phyloP scores from a whole-genome alignment of 352 stramenopile species.

The Chrysophaeum taylorii region DNA sequence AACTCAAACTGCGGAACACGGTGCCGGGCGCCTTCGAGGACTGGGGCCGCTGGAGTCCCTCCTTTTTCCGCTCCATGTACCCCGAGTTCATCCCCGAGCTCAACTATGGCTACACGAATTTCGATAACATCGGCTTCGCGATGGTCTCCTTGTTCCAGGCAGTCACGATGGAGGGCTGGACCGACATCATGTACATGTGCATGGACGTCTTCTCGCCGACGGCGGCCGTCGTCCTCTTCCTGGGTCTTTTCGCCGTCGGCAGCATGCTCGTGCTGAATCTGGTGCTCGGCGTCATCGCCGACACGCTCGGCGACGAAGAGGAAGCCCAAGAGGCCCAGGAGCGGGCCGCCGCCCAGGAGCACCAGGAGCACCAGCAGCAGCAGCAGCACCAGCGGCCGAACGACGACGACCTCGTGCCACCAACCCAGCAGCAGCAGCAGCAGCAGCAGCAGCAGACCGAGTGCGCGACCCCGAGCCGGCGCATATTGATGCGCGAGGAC shows the following conservation, averaged over 20 bases:
- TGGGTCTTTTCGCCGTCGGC: conserved; percentile 66
- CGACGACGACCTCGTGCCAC: no score
- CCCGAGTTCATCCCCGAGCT: conserved; percentile 42
- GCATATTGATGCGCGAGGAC: no score
- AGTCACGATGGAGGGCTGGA: conserved; percentile 66
- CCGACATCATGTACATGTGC: conserved; percentile 59
- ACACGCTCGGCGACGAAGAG: conserved; percentile 40
- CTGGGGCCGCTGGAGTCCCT: background rate
- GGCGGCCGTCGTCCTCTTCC: conserved; percentile 36
- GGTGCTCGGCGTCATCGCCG: conserved; percentile 68
- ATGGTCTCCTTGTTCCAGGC: conserved; percentile 73
- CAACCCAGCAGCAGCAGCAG: no score
- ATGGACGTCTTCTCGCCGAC: background rate
- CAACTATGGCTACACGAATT: conserved; percentile 79
- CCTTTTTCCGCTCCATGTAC: background rate
- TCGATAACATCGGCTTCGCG: conserved; percentile 72
- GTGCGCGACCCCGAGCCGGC: no score
- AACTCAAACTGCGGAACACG: background rate
- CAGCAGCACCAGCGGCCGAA: no score
- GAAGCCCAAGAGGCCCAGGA: conserved; percentile 24
- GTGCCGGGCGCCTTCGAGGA: background rate
- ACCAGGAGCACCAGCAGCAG: no score
- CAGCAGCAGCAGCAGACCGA: no score
- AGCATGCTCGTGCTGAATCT: conserved; percentile 79
- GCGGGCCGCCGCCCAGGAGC: background rate